phyloP scores from a whole-genome alignment of 176 grass and related monocot genomes.

The Triticum turgidum region DNA sequence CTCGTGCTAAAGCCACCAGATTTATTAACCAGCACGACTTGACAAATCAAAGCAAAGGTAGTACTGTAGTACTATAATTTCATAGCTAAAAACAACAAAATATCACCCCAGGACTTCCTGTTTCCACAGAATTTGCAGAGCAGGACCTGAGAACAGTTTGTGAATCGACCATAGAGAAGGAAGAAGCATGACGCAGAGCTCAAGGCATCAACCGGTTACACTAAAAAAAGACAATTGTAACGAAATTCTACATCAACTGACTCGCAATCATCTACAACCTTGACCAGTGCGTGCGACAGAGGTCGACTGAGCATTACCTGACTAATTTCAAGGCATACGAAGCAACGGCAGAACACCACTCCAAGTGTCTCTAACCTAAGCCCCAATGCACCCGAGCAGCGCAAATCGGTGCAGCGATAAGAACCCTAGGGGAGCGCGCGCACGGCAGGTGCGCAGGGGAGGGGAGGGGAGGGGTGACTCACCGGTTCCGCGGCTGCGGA shows the following conservation, averaged over 20 bases:
- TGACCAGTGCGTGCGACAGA: not conserved
- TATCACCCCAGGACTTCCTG: not conserved
- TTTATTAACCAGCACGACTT: not conserved
- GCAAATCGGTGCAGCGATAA: not conserved
- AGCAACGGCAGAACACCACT: not conserved
- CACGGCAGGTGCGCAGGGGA: not conserved
- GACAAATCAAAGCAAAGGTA: not conserved
- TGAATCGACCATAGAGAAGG: not conserved
- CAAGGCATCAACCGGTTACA: not conserved
- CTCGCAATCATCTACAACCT: not conserved
- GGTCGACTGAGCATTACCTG: not conserved
- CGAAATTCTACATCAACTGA: not conserved
- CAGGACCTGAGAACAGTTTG: not conserved
- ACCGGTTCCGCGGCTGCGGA: slow-evolving; percentile 56
- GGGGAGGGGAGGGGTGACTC: not conserved
- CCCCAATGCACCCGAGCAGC: not conserved
- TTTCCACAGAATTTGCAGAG: not conserved
- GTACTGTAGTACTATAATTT: not conserved
- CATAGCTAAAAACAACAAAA: not conserved
- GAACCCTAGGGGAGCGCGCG: not conserved
- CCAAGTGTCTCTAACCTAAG: not conserved
- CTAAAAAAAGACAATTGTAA: not conserved
- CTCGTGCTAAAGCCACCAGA: not conserved
- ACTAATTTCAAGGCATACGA: not conserved
- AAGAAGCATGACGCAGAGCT: not conserved